phyloP scores from a whole-genome alignment of 2,329 filamentous ascomycete genomes.

The Trichoderma cornu-damae region DNA sequence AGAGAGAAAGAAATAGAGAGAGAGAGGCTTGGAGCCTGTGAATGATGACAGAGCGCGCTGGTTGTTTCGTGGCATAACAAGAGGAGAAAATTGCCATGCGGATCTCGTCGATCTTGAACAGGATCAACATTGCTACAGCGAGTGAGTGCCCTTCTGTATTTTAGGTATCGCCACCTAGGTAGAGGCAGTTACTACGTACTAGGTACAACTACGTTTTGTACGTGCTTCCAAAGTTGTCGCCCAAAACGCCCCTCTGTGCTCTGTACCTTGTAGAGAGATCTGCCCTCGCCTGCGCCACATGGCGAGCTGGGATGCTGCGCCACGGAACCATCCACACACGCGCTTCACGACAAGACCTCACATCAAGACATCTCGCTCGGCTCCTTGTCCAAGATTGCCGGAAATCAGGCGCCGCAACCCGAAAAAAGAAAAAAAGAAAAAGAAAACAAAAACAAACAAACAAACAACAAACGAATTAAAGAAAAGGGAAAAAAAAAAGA shows the following conservation, averaged over 20 bases:
- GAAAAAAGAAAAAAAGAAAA: not conserved
- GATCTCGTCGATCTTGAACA: not conserved
- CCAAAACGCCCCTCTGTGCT: no score
- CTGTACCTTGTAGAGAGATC: slow-evolving; percentile 1
- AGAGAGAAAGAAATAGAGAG: not conserved
- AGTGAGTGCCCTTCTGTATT: no score
- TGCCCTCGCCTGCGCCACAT: slow-evolving; percentile 12
- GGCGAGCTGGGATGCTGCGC: slow-evolving; percentile 10
- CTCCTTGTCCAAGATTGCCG: not conserved
- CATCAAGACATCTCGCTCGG: slow-evolving; percentile 3
- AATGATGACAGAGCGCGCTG: not conserved
- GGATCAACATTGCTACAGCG: not conserved
- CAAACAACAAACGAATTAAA: no score
- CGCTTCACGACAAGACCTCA: slow-evolving; percentile 1
- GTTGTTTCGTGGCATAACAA: not conserved
- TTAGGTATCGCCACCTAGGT: no score
- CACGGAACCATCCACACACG: not conserved
- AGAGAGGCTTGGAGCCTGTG: not conserved
- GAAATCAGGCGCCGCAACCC: not conserved
- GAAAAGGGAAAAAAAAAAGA: no score
- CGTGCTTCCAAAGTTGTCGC: no score
- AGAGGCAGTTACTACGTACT: no score
- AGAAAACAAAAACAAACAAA: no score
- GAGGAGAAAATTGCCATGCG: not conserved
- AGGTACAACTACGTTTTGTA: no score